phyloP scores from a whole-genome alignment of 2,329 filamentous ascomycete genomes.

The Fusarium sp. region DNA sequence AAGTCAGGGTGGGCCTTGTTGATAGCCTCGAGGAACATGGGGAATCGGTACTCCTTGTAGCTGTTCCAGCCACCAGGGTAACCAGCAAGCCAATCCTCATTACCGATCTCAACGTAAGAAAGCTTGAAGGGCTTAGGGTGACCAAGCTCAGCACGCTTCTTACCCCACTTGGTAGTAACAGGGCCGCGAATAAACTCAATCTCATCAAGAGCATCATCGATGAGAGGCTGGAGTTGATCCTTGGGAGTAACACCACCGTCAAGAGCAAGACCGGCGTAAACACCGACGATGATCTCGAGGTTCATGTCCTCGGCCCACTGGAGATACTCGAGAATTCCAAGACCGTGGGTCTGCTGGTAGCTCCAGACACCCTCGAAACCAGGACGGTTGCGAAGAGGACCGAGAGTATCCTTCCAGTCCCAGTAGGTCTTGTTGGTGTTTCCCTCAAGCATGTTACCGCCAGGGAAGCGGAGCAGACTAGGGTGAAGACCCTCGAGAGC shows the following conservation, averaged over 20 bases:
- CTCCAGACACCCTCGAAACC: conserved; percentile 68
- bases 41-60: conserved; percentile 67
- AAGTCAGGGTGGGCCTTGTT: conserved; percentile 66
- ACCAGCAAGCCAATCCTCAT: conserved; percentile 72
- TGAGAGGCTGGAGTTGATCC: conserved; percentile 63
- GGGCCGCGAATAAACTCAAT: conserved; percentile 72
- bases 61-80: conserved; percentile 59
- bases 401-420: conserved; percentile 66
- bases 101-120: conserved; percentile 73
- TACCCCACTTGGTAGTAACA: conserved; percentile 65
- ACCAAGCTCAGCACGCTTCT: conserved; percentile 67
- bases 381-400: conserved; percentile 64
- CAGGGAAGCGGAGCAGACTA: conserved; percentile 72
- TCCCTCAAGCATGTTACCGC: conserved; percentile 71
- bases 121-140: conserved; percentile 71
- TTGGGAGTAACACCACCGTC: conserved; percentile 63
- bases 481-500: conserved; percentile 64
- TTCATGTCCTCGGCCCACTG: conserved; percentile 69
- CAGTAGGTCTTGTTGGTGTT: conserved; percentile 56
- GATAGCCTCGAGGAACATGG: conserved; percentile 69
- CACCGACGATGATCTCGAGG: conserved; percentile 66
- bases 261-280: conserved; percentile 68
- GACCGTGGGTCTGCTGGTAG: conserved; percentile 70
- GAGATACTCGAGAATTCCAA: conserved; percentile 72
- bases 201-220: conserved; percentile 70